Evolutionary conservation across 768 basidiomycete species (phyloP).

Genomic region (Collybiopsis confluens): DNA sequence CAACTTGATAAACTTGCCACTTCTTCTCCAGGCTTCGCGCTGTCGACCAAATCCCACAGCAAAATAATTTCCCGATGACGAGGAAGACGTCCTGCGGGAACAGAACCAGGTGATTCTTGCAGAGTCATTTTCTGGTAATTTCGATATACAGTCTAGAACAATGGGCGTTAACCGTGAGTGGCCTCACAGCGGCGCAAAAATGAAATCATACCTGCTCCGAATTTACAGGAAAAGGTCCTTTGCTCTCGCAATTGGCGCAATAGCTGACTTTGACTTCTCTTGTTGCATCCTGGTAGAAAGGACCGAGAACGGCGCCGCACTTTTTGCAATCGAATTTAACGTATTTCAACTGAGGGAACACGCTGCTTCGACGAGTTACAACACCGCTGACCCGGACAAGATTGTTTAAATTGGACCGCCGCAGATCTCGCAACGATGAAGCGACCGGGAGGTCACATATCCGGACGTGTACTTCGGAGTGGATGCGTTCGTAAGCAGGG

Average conservation of each 20-base stretch:
- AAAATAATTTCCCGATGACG: constrained; percentile 95
- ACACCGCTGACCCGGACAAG: constrained; percentile 95
- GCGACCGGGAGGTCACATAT: constrained; percentile 90
- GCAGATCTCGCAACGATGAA: constrained; percentile 88
- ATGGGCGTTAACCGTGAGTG: neutral
- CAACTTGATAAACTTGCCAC: constrained; percentile 52
- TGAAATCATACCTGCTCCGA: constrained; percentile 85
- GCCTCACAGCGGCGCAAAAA: neutral
- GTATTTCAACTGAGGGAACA: constrained; percentile 99
- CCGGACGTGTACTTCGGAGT: constrained; percentile 96
- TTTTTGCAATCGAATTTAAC: constrained; percentile 98
- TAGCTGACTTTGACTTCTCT: constrained; percentile 93
- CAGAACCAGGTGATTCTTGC: constrained; percentile 96
- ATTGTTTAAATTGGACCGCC: constrained; percentile 88
- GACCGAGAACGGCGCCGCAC: constrained; percentile 90
- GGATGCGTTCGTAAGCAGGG: constrained; percentile 94
- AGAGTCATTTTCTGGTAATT: constrained; percentile 99
- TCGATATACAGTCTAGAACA: constrained; percentile 85
- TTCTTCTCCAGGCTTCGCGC: constrained; percentile 98
- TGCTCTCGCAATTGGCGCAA: constrained; percentile 90
- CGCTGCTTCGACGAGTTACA: constrained; percentile 91
- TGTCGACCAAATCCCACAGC: constrained; percentile 97
- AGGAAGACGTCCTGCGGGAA: constrained; percentile 95
- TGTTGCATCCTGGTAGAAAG: constrained; percentile 96
- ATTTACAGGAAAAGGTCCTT: constrained; percentile 94